Evolutionary conservation across 1,284 basidiomycete species (phyloP), one percentile per base, ranked within the genome.

Genomic region (Fistulina hepatica): DNA sequence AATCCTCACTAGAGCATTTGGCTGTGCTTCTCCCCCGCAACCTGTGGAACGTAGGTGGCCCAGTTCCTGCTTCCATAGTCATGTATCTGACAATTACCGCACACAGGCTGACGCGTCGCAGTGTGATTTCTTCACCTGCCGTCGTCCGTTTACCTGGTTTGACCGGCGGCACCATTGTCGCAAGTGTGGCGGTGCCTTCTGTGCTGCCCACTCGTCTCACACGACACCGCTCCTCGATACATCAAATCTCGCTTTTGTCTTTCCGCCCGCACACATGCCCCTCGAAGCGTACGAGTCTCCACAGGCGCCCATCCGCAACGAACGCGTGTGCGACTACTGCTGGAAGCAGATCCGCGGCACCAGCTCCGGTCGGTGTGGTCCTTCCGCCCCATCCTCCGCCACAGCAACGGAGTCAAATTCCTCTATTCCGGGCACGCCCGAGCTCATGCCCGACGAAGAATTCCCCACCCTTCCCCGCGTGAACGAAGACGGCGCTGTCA

Each of bases 131-230:
- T 78, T 81, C 45, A 67, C 70, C 47, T 85, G 81, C 57, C 64
- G 64, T 40, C 63, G 68, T 46, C 54, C 53, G 32, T 85, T 85
- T 55, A 66, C 71, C 40, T 53, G 84, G 43, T 69, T 76, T 35
- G 76, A 81, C 46, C 78, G 81, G 45, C 71, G 73, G 59, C 81
- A 84, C 53, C 81, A 85, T 45, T 85, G 81, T 58, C 69, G 81
- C 53, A 84, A 84, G 52, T 85, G 81, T 46, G 81, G 81, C 37
- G 80, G 46, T 36, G 27, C 45, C 39, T 47, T 43, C 37, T 47
- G 46, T 42, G 12, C 13, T 4, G 28, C 26, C 5, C 45, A 44
- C 28, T 22, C 36, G 2, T 6, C 38, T 3, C 43, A 39, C 22
- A 25, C 25, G 7, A 47, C 46, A 3, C 16, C 39, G 16, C 44